Evolutionary conservation across 306 rosid species (phyloP).

Genomic region (Medicago truncatula): DNA sequence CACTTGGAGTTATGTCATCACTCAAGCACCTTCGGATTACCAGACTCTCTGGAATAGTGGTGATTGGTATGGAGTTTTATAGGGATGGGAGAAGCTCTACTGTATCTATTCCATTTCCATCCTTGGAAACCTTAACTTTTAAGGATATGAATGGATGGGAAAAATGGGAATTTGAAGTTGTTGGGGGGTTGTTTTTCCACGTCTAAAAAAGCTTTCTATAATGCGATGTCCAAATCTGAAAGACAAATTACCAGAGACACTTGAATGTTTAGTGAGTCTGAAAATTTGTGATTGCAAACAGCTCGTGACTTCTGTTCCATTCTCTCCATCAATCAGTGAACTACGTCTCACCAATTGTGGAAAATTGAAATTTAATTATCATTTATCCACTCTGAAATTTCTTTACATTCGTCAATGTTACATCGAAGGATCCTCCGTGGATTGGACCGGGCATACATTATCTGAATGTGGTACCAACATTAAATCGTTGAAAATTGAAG

Average conservation of each 20-base stretch:
- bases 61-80: slow-evolving; percentile 19
- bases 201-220: neutral
- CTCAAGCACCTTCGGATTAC: neutral
- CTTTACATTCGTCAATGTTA: neutral
- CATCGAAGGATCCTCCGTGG: neutral
- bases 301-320: neutral
- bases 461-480: too few relatives aligned
- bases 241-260: neutral
- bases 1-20: slow-evolving; percentile 19
- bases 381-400: neutral
- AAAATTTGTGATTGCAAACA: neutral
- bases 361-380: neutral
- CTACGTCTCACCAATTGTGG: neutral
- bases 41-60: neutral
- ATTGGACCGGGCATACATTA: neutral
- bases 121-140: neutral
- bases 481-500: neutral
- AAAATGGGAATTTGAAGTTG: slow-evolving; percentile 18
- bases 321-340: neutral
- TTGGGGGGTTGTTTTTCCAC: neutral
- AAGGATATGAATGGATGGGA: neutral
- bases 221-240: neutral
- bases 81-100: neutral
- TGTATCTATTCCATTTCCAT: neutral
- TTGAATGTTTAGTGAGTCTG: neutral